These are phyloP conservation scores for Apiotrichum montevideense DNA, from an alignment of 1,284 basidiomycete genomes.

Conservation along the genomic window DNA sequence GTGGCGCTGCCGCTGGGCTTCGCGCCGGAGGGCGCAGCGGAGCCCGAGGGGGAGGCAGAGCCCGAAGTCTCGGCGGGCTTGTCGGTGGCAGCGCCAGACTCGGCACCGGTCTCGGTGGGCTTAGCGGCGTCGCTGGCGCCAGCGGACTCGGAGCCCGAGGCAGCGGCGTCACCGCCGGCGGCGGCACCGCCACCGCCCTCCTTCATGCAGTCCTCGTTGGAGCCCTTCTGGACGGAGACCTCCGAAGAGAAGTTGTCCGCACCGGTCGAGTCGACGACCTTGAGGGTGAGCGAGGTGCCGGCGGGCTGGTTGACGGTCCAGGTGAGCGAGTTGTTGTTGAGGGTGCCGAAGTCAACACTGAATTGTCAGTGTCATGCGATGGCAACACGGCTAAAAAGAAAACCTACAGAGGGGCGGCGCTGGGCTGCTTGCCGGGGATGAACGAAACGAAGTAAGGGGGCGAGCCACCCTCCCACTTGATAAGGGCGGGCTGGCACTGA, in stretches of 20 bases:
- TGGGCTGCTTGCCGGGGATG: constrained; percentile 62
- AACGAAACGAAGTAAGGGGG: constrained; percentile 62
- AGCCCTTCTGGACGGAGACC: constrained; percentile 19
- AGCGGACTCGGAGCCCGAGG: constrained; percentile 3
- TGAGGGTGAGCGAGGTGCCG: constrained; percentile 47
- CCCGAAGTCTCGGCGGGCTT: no score
- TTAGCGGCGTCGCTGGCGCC: constrained; percentile 1
- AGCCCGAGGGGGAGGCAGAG: no score
- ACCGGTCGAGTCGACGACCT: constrained; percentile 35
- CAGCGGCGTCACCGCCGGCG: constrained; percentile 3
- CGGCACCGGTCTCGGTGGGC: background rate
- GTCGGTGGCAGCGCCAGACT: no score
- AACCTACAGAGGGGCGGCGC: constrained; percentile 53
- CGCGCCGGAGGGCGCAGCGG: no score
- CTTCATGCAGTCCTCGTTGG: constrained; percentile 19
- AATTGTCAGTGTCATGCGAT: background rate
- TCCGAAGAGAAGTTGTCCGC: constrained; percentile 27
- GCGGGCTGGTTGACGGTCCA: constrained; percentile 59
- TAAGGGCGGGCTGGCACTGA: constrained; percentile 39
- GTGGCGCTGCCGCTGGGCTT: background rate
- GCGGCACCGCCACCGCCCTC: background rate
- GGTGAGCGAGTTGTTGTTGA: constrained; percentile 49
- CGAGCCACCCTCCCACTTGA: constrained; percentile 57
- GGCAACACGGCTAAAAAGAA: background rate
- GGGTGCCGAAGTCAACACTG: constrained; percentile 29